Base-by-base conservation (phyloP, 305 asterid genomes). In the Fraxinus sp. region DNA sequence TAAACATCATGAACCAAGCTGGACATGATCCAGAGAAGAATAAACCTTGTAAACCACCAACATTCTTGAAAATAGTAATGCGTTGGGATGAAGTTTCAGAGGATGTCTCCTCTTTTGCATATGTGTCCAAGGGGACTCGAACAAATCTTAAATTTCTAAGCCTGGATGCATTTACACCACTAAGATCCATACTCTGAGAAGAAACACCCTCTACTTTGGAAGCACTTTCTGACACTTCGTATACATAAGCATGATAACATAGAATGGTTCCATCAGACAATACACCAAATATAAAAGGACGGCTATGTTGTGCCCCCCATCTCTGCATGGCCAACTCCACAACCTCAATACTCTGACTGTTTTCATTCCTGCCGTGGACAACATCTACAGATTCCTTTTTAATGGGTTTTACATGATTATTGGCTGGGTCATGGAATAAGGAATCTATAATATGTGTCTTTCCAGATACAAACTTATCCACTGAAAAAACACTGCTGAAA, bases 241-340 rank as follows among this genome's bases (percentile, higher is more conserved):
- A 94, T 81, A 81, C 80, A 83, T 87, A 96, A 57, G 98, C 97
- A 88, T 94, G 99, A 87, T 96, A 96, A 83, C 99, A 89, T 77
- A 94, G 94, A 87, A 96, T 85, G 81, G 97, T 94, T 84, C 99
- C 99, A 89, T 96, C 99, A 55, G 97, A 91, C 86, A 96, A 86
- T 89, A 94, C 86, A 46, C 93, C 99, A 84, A 94, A 90, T 59
- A 96, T 88, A 84, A 93, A 91, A 78, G 99, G 99, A 75, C 97
- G 92, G 90, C 91, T 89, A 83, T 94, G 91, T 71, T 92, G 91
- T 75, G 90, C 89, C 6, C 81, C 89, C 99, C 97, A 96, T 87
- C 92, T 92, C 86, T 91, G 93, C 99, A 96, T 93, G 89, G 93
- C 92, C 92, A 94, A 84, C 92, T 96, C 99, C 81, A 91, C 95